Evolutionary conservation across 23 red algal species (phyloP).

Genomic region (Agarophyton chilense): DNA sequence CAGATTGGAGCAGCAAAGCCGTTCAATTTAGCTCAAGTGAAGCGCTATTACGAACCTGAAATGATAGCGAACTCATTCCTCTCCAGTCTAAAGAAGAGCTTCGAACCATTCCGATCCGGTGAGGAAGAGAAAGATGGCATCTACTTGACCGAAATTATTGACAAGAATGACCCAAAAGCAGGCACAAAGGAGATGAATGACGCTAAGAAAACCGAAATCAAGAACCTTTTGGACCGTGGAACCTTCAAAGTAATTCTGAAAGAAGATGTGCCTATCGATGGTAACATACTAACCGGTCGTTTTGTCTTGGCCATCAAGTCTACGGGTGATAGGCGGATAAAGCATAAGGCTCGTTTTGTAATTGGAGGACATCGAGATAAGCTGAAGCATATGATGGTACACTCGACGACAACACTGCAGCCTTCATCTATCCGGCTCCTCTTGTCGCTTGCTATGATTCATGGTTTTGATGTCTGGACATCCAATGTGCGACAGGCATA

Average conservation of each 20-base stretch:
- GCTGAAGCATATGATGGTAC: constrained; percentile 21
- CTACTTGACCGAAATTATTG: too few species aligned
- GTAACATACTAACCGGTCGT: constrained; percentile 34
- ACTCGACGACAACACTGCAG: constrained; percentile 3
- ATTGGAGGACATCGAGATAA: constrained; percentile 41
- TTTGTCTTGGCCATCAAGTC: too few species aligned
- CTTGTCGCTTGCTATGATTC: background rate
- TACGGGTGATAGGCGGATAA: constrained; percentile 18
- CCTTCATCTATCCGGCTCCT: constrained; percentile 7
- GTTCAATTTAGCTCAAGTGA: too few species aligned
- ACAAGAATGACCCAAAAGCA: too few species aligned
- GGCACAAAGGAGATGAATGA: background rate
- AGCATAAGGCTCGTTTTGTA: constrained; percentile 8
- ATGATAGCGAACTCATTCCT: too few species aligned
- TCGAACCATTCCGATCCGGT: too few species aligned
- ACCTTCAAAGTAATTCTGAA: constrained; percentile 34
- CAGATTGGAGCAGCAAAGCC: too few species aligned
- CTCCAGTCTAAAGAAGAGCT: too few species aligned
- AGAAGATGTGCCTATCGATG: constrained; percentile 27
- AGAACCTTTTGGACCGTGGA: background rate
- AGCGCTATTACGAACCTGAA: too few species aligned
- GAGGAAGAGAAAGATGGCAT: too few species aligned
- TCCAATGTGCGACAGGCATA: constrained; percentile 27
- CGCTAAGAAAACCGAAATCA: background rate
- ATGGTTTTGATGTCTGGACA: constrained; percentile 6